A percentile compares a stretch with the other conserved stretches of the same genome.
phyloP scores from a whole-genome alignment of 2,329 filamentous ascomycete species.

The Diaporthe vaccinii region DNA sequence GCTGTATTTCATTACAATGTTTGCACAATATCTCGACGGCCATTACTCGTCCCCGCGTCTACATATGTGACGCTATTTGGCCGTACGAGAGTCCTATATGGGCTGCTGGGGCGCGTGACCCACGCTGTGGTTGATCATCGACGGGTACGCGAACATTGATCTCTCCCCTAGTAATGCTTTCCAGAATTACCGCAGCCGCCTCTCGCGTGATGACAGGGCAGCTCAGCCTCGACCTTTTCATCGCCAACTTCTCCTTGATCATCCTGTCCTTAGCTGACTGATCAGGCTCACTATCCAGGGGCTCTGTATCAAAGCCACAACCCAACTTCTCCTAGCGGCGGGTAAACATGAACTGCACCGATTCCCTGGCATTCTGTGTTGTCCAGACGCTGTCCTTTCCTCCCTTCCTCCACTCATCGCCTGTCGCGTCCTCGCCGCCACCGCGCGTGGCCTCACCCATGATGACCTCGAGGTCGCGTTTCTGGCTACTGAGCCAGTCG shows the following conservation, averaged over 20 bases:
- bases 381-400: conserved; percentile 68
- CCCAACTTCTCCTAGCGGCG: conserved; percentile 22
- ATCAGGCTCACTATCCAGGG: not conserved
- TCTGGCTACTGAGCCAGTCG: conserved; percentile 92
- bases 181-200: not conserved
- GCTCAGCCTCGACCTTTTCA: not conserved
- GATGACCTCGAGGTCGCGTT: conserved; percentile 89
- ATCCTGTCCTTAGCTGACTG: not conserved
- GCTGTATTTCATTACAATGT: too few relatives aligned
- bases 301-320: not conserved
- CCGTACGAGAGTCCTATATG: too few relatives aligned
- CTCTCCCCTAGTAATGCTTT: not conserved
- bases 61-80: not conserved
- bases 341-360: conserved; percentile 70
- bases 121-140: not conserved
- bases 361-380: conserved; percentile 72
- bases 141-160: not conserved
- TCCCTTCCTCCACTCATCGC: conserved; percentile 78
- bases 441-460: conserved; percentile 83
- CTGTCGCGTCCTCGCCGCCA: conserved; percentile 66
- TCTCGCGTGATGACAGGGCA: not conserved
- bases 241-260: not conserved
- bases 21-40: not conserved
- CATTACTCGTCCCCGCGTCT: not conserved
- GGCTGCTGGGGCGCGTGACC: not conserved